A percentile compares a stretch with the other conserved stretches of the same genome.
Evolutionary conservation across 2,329 filamentous ascomycete species (phyloP).

Genomic region (Monilinia aucupariae): DNA sequence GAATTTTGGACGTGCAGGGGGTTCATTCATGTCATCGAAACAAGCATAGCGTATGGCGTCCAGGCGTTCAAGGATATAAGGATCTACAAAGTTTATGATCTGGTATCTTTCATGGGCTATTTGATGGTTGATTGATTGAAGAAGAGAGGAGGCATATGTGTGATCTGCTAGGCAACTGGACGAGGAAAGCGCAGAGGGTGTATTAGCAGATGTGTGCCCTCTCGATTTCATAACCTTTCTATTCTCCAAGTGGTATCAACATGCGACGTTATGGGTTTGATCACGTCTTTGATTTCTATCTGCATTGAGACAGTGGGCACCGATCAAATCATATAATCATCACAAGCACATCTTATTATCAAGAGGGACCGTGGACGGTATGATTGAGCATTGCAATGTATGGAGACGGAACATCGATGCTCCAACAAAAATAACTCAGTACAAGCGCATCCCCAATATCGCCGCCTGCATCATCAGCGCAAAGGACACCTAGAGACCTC

Average conservation of each 20-base stretch:
- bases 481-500: neutral
- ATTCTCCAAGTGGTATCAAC: neutral
- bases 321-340: neutral
- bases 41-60: conserved; percentile 12
- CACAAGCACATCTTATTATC: neutral
- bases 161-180: neutral
- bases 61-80: conserved; percentile 7
- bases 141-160: neutral
- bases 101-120: neutral
- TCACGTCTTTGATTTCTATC: neutral
- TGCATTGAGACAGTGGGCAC: too few species aligned
- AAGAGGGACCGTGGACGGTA: neutral
- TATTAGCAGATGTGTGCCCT: neutral
- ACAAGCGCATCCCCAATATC: neutral
- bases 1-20: neutral
- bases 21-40: neutral
- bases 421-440: neutral
- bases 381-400: neutral
- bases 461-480: neutral
- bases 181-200: neutral
- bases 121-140: neutral
- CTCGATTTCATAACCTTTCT: neutral
- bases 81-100: conserved; percentile 7
- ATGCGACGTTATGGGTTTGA: neutral
- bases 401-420: neutral